These are phyloP conservation scores for Cladosporium sp. DNA, from an alignment of 2,329 filamentous ascomycete species.

Conservation along the genomic window DNA sequence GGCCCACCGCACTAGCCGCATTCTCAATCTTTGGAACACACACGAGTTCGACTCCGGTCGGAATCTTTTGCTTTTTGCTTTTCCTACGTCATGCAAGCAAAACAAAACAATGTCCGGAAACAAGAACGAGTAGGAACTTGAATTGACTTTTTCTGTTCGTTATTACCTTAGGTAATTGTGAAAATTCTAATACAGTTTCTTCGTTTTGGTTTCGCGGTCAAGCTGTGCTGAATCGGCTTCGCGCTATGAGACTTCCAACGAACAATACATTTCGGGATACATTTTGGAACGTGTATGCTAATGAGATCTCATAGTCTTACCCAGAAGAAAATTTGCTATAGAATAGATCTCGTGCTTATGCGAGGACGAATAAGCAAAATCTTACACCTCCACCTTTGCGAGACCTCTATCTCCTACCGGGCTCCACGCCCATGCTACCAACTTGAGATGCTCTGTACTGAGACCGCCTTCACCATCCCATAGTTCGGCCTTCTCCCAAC, in stretches of 20 bases:
- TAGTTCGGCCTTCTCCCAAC: conserved; percentile 23
- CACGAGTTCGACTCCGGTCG: conserved; percentile 14
- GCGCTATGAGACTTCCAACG: no score
- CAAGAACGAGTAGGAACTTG: no score
- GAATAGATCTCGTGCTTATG: neutral
- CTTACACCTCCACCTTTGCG: neutral
- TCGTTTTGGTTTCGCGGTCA: no score
- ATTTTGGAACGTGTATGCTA: neutral
- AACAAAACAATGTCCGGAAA: no score
- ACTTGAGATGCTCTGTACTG: conserved; percentile 27
- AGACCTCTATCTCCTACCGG: conserved; percentile 30
- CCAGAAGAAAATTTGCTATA: neutral
- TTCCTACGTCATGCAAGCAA: neutral
- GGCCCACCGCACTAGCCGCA: conserved; percentile 33
- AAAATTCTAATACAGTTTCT: no score
- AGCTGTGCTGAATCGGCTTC: no score
- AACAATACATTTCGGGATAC: no score
- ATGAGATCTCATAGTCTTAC: neutral
- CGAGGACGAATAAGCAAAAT: neutral
- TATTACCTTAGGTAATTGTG: no score
- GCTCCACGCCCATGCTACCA: conserved; percentile 36
- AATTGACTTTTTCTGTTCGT: no score
- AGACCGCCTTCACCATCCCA: conserved; percentile 27
- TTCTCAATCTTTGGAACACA: conserved; percentile 29
- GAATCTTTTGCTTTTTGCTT: conserved; percentile 2